Base-by-base conservation (phyloP, 805 yeast species). In the Candida lessepsii region DNA sequence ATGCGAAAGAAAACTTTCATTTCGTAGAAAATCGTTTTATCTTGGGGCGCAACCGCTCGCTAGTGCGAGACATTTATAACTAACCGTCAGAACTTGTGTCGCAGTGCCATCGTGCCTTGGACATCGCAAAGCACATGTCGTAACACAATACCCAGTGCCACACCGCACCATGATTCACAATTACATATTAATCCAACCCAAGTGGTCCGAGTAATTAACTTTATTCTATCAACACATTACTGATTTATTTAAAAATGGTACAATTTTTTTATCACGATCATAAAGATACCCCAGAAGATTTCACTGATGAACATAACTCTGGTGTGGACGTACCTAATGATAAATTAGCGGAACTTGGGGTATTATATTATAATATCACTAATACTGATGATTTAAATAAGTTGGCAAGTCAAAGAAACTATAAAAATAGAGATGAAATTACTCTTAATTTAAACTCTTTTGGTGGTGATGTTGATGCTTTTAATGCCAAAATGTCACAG, bases 401-500 rank as follows among this genome's bases (percentile, higher is more conserved):
- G 10, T 53, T 93, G 17, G 96, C 97, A 9, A 42, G 48, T 8
- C 74, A 84, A 49, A 75, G 97, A 44, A 57, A 73, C 20, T 91
- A 93, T 68, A 82, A 78, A 59, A 89, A 89, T 64, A 68, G 95
- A 46, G 99, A 91, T 60, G 70, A 67, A 32, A 78, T 91, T 19
- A 66, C 65, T 30, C 72, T 90, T 38, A 75, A 80, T 20, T 73
- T 78, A 20, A 74, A 63, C 3, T 70, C 84, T 0, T 79, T 88
- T 56, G 79, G 82, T 16, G 80, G 80, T 26, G 82, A 78, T 39
- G 40, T 57, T 9, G 59, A 56, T 3, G 81, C 76, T 0, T 77
- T 85, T 53, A 71, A 78, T 48, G 70, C 67, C 37, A 87, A 88
- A 60, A 70, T 91, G 60, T 70, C 75, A 47, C 73, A 65, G 30